These are phyloP conservation scores for Aspergillus nidulans DNA, from an alignment of 495 filamentous ascomycete genomes.

Conservation along the genomic window DNA sequence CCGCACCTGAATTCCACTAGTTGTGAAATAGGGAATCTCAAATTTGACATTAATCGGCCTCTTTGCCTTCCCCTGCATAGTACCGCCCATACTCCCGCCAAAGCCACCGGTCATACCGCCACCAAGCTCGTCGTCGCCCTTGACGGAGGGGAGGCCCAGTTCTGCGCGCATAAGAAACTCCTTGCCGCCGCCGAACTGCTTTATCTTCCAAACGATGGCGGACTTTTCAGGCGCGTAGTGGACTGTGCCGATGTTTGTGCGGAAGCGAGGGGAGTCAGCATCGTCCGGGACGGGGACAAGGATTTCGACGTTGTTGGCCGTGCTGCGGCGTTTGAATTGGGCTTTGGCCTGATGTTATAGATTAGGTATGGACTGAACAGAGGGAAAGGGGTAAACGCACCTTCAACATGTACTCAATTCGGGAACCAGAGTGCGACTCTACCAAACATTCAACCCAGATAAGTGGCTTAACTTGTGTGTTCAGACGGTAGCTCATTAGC, in stretches of 20 bases:
- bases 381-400: constrained; percentile 26
- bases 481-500: constrained; percentile 98
- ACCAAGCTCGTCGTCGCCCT: constrained; percentile 92
- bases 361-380: background rate
- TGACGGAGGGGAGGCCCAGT: constrained; percentile 86
- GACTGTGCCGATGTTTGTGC: constrained; percentile 96
- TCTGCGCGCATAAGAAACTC: constrained; percentile 99
- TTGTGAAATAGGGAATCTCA: constrained; percentile 99
- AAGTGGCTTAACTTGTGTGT: constrained; percentile 96
- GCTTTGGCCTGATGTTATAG: constrained; percentile 63
- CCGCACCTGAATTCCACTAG: constrained; percentile 94
- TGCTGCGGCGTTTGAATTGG: constrained; percentile 96
- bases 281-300: constrained; percentile 96
- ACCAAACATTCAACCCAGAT: constrained; percentile 99
- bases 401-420: constrained; percentile 99
- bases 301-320: constrained; percentile 99
- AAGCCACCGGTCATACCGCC: constrained; percentile 96
- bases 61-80: constrained; percentile 75
- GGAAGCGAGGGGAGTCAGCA: constrained; percentile 92
- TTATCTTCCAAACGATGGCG: constrained; percentile 99
- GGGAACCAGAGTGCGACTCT: constrained; percentile 86
- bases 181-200: constrained; percentile 97
- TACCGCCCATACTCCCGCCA: constrained; percentile 86
- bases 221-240: constrained; percentile 98
- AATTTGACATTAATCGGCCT: constrained; percentile 98